phyloP scores from a whole-genome alignment of 768 basidiomycete species.

The Imleria badia region DNA sequence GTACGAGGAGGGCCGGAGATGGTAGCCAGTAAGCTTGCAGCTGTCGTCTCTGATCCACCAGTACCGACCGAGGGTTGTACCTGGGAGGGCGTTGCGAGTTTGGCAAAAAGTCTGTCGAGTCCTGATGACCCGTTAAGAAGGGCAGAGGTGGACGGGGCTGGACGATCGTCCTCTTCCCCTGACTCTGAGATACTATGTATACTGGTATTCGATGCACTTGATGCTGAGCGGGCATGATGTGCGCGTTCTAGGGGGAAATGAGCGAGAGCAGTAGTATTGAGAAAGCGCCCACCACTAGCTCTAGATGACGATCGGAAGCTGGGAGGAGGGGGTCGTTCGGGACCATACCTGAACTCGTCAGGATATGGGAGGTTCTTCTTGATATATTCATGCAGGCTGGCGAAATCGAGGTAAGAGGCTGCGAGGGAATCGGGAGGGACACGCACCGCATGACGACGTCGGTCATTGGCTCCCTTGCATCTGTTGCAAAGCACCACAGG shows the following conservation, averaged over 20 bases:
- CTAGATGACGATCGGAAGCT: constrained; percentile 39
- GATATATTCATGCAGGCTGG: constrained; percentile 64
- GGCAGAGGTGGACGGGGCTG: constrained; percentile 9
- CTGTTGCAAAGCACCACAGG: constrained; percentile 73
- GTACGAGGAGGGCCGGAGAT: constrained; percentile 43
- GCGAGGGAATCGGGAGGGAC: background rate
- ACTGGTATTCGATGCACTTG: constrained; percentile 35
- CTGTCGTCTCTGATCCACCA: constrained; percentile 31
- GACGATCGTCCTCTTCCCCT: constrained; percentile 24
- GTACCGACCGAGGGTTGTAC: constrained; percentile 21
- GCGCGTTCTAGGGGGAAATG: constrained; percentile 20
- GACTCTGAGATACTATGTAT: constrained; percentile 37
- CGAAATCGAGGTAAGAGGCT: background rate
- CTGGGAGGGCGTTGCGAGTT: constrained; percentile 30
- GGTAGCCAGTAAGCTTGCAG: constrained; percentile 46
- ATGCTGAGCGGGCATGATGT: constrained; percentile 29
- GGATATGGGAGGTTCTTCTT: constrained; percentile 69
- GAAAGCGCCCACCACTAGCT: constrained; percentile 23
- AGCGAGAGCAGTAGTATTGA: background rate
- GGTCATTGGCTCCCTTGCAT: constrained; percentile 67
- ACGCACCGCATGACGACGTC: constrained; percentile 68
- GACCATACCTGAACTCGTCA: constrained; percentile 67
- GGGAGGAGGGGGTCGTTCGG: constrained; percentile 62
- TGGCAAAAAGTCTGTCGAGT: constrained; percentile 46
- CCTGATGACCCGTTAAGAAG: constrained; percentile 32